Evolutionary conservation across 2,329 filamentous ascomycete species (phyloP).

Genomic region (Aspergillus alliaceus): DNA sequence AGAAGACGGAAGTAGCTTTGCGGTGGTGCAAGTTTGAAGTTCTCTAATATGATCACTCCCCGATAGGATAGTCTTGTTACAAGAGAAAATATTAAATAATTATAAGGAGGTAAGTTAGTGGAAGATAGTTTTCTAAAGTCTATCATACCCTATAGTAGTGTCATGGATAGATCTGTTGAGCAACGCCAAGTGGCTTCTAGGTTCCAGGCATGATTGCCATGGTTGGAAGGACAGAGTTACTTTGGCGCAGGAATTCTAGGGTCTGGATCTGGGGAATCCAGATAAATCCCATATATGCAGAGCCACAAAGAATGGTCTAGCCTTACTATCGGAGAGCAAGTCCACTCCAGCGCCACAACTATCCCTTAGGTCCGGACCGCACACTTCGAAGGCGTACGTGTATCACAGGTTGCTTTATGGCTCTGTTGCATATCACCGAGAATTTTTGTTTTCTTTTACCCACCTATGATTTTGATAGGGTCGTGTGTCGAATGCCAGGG

Average conservation of each 20-base stretch:
- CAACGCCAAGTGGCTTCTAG: background rate
- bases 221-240: background rate
- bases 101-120: background rate
- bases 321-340: background rate
- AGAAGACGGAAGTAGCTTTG: background rate
- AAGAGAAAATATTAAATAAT: too few species aligned
- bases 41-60: background rate
- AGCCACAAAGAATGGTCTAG: constrained; percentile 1
- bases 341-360: background rate
- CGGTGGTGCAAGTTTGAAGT: background rate
- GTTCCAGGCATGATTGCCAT: background rate
- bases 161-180: background rate
- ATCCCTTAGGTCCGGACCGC: background rate
- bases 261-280: background rate
- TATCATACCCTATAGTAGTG: background rate
- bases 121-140: background rate
- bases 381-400: background rate
- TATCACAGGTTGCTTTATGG: background rate
- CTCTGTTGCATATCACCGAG: background rate
- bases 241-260: background rate
- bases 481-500: background rate
- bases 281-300: background rate
- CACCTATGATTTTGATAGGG: background rate
- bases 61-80: background rate
- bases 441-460: background rate